Conservation (phyloP, 495 filamentous ascomycete species). For the Talaromyces liani region DNA sequence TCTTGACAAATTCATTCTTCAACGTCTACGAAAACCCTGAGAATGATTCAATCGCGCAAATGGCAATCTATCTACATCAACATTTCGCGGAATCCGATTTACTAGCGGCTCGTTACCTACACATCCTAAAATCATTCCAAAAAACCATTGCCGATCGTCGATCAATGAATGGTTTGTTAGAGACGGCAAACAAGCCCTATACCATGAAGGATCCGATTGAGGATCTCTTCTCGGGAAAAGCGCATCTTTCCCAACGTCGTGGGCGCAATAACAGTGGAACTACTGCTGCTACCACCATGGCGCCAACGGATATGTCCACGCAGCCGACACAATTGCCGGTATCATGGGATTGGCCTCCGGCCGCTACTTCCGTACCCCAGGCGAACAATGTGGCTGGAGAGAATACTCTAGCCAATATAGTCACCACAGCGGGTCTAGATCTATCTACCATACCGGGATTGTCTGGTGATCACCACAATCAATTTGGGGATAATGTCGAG, state of each 20-base stretch:
- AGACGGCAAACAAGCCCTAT: neutral
- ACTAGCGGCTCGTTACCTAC: conserved; percentile 4
- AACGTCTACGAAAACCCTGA: conserved; percentile 9
- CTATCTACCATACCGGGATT: neutral
- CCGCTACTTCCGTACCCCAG: neutral
- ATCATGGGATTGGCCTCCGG: neutral
- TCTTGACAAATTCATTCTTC: conserved; percentile 8
- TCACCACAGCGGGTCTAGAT: neutral
- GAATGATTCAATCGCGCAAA: conserved; percentile 10
- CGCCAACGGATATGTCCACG: neutral
- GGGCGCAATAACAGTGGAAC: neutral
- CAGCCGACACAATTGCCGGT: neutral
- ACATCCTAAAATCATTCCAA: conserved; percentile 6
- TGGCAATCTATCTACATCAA: conserved; percentile 4
- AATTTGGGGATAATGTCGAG: conserved; percentile 3
- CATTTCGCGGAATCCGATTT: conserved; percentile 5
- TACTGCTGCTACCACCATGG: neutral
- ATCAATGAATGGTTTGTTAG: neutral
- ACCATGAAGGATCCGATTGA: conserved; percentile 2
- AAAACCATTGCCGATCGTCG: conserved; percentile 7
- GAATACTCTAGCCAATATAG: neutral
- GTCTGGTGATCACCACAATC: neutral
- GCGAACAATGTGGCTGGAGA: neutral
- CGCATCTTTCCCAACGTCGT: neutral
- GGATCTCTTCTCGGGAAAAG: conserved; percentile 5